Evolutionary conservation across 371 early-diverging fungal species (phyloP).

Genomic region (Lichtheimia ornata): DNA sequence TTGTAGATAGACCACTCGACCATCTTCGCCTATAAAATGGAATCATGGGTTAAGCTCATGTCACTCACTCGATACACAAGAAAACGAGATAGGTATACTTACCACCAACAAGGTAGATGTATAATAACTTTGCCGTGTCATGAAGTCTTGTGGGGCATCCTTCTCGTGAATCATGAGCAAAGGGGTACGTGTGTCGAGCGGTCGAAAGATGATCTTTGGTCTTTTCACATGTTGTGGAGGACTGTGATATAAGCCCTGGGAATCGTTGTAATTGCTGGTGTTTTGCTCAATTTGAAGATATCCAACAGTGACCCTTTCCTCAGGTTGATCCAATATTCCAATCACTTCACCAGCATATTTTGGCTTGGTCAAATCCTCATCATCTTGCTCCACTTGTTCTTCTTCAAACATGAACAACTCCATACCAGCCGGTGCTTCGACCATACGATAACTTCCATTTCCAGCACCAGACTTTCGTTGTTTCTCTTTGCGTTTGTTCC

Average conservation of each 20-base stretch:
- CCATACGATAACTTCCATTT: too few relatives aligned
- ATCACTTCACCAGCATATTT: slow-evolving; percentile 60
- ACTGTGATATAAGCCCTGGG: too few relatives aligned
- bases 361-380: slow-evolving; percentile 31
- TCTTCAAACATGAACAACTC: slow-evolving; percentile 5
- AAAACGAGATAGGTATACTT: neutral
- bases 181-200: slow-evolving; percentile 62
- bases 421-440: too few relatives aligned
- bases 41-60: neutral
- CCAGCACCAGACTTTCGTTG: slow-evolving; percentile 13
- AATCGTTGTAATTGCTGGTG: too few relatives aligned
- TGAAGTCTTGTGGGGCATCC: slow-evolving; percentile 40
- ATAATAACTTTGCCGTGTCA: slow-evolving; percentile 19
- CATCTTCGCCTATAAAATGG: slow-evolving; percentile 22
- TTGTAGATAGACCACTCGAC: slow-evolving; percentile 51
- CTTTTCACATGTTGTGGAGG: too few relatives aligned
- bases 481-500: slow-evolving; percentile 22
- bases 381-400: slow-evolving; percentile 20
- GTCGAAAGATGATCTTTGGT: slow-evolving; percentile 46
- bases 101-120: slow-evolving; percentile 5
- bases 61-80: neutral
- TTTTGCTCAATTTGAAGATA: neutral
- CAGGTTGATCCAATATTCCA: slow-evolving; percentile 51
- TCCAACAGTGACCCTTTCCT: slow-evolving; percentile 13
- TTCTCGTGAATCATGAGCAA: slow-evolving; percentile 51